Conservation (phyloP, 495 filamentous ascomycete genomes). For the Physcia stellaris region DNA sequence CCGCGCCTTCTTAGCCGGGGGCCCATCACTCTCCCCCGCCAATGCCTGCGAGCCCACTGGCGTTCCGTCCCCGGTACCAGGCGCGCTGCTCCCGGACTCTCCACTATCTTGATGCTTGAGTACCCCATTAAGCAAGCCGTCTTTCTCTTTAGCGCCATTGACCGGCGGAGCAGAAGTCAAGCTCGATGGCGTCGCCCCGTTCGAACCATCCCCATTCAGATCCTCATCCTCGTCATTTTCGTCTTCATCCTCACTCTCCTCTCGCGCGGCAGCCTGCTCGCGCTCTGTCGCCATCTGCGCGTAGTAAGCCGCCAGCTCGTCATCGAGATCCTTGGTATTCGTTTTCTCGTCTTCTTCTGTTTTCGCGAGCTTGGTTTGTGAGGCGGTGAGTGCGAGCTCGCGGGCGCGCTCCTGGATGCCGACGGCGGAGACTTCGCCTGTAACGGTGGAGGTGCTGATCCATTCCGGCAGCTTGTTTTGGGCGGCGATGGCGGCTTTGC, state of each 20-base stretch:
- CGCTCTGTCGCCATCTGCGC: conserved; percentile 36
- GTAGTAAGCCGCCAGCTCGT: conserved; percentile 39
- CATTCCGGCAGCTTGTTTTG: conserved; percentile 83
- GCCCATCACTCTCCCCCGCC: conserved; percentile 18
- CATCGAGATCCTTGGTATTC: conserved; percentile 28
- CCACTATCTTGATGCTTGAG: too few relatives aligned
- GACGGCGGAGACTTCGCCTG: conserved; percentile 21
- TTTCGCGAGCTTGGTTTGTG: conserved; percentile 24
- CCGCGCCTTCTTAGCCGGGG: conserved; percentile 32
- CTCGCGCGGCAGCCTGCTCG: conserved; percentile 31
- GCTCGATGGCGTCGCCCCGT: not conserved
- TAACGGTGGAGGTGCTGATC: conserved; percentile 79
- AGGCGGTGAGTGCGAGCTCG: conserved; percentile 16
- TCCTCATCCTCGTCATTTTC: conserved; percentile 38
- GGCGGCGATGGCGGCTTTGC: conserved; percentile 59
- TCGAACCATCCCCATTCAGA: conserved; percentile 14
- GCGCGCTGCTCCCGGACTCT: conserved; percentile 28
- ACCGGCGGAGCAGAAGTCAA: not conserved
- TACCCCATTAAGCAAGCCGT: too few relatives aligned
- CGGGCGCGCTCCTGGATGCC: conserved; percentile 19
- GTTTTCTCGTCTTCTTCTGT: conserved; percentile 44
- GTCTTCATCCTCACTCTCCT: conserved; percentile 27
- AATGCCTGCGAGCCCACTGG: conserved; percentile 25
- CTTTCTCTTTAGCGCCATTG: conserved; percentile 20
- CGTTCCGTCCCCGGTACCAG: conserved; percentile 29